phyloP scores from a whole-genome alignment of 2,329 filamentous ascomycete genomes.

The Chaetomiaceae sp. region DNA sequence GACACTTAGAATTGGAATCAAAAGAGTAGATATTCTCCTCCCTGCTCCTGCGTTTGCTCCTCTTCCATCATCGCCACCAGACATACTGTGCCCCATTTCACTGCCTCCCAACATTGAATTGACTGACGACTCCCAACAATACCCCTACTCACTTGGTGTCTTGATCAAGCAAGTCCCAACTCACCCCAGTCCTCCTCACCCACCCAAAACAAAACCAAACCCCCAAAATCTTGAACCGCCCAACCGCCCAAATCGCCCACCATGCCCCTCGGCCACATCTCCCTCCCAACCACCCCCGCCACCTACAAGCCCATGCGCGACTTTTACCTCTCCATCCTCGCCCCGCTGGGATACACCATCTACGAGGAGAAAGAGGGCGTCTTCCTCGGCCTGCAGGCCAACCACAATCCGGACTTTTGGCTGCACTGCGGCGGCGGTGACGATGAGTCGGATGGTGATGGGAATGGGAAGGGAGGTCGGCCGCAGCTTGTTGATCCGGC shows the following conservation, averaged over 20 bases:
- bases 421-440: slow-evolving; percentile 16
- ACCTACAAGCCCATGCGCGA: slow-evolving; percentile 20
- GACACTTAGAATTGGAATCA: too few species aligned
- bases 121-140: too few species aligned
- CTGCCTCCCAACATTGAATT: too few species aligned
- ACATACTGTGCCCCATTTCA: too few species aligned
- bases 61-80: too few species aligned
- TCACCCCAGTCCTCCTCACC: background rate
- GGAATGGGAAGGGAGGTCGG: too few species aligned
- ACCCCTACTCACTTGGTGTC: too few species aligned
- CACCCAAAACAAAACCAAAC: background rate
- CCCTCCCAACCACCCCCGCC: slow-evolving; percentile 13
- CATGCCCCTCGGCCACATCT: slow-evolving; percentile 20
- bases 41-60: too few species aligned
- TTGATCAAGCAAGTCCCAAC: too few species aligned
- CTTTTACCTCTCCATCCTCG: slow-evolving; percentile 19
- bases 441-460: too few species aligned
- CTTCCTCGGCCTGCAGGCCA: slow-evolving; percentile 11
- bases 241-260: background rate
- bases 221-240: background rate
- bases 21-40: too few species aligned
- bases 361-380: slow-evolving; percentile 13
- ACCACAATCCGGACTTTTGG: slow-evolving; percentile 18
- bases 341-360: slow-evolving; percentile 19
- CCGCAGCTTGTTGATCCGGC: background rate